These are phyloP conservation scores for Cladosporium sp. DNA, from an alignment of 2,329 filamentous ascomycete species.

Conservation along the genomic window DNA sequence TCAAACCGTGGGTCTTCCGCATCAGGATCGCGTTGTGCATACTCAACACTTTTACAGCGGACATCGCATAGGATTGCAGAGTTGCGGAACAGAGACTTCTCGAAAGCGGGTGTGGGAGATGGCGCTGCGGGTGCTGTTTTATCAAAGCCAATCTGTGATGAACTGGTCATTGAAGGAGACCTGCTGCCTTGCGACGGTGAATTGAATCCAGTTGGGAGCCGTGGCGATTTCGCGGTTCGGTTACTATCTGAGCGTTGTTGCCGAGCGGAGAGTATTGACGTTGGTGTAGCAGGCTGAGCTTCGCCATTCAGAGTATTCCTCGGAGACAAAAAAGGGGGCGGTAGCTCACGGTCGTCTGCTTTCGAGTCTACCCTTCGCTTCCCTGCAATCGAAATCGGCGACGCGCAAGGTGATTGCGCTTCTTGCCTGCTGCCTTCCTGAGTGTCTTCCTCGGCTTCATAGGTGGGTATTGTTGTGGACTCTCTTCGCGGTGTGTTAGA, in stretches of 20 bases:
- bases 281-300: constrained; percentile 1
- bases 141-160: not conserved
- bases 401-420: not conserved
- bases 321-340: constrained; percentile 4
- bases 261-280: not conserved
- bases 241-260: not conserved
- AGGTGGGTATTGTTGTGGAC: constrained; percentile 23
- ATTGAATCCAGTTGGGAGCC: not conserved
- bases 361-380: constrained; percentile 9
- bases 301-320: not conserved
- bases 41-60: constrained; percentile 38
- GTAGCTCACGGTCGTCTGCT: not conserved
- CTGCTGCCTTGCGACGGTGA: not conserved
- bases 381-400: not conserved
- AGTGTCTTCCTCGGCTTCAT: not conserved
- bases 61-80: constrained; percentile 43
- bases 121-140: not conserved
- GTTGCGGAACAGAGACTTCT: constrained; percentile 40
- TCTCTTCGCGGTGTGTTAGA: constrained; percentile 19
- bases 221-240: not conserved
- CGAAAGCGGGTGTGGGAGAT: constrained; percentile 28
- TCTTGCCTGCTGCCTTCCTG: constrained; percentile 13
- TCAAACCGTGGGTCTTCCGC: constrained; percentile 33
- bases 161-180: not conserved
- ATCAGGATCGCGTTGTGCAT: constrained; percentile 34